Evolutionary conservation across 2,329 filamentous ascomycete genomes (phyloP).

Genomic region (Cephalotrichum gorgonifer): DNA sequence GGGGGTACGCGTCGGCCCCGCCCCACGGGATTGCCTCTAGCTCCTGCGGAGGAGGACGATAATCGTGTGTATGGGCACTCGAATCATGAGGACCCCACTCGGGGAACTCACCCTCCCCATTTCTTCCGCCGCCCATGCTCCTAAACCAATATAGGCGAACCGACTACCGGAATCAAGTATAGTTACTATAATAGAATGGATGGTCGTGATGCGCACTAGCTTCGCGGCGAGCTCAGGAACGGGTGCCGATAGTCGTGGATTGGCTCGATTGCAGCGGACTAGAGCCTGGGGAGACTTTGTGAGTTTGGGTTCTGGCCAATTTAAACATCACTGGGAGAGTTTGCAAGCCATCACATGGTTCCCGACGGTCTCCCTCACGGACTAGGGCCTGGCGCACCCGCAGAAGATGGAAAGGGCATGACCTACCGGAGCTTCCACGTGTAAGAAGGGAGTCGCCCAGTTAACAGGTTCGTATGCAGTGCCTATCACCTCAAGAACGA

Average conservation of each 20-base stretch:
- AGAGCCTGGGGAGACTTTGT: no score
- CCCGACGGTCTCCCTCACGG: no score
- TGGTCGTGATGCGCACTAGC: background rate
- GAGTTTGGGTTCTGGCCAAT: no score
- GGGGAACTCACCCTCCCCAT: background rate
- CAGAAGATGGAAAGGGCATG: no score
- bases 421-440: background rate
- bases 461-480: background rate
- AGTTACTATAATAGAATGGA: background rate
- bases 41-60: background rate
- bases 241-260: background rate
- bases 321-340: no score
- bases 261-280: no score
- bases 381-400: no score
- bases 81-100: background rate
- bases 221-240: background rate
- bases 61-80: background rate
- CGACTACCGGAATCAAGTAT: background rate
- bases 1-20: background rate
- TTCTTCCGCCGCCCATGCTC: background rate
- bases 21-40: background rate
- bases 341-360: no score
- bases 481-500: background rate
- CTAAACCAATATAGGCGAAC: background rate
- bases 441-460: no score